phyloP scores from a whole-genome alignment of 2,329 filamentous ascomycete species.

The Mollisiaceae sp. region DNA sequence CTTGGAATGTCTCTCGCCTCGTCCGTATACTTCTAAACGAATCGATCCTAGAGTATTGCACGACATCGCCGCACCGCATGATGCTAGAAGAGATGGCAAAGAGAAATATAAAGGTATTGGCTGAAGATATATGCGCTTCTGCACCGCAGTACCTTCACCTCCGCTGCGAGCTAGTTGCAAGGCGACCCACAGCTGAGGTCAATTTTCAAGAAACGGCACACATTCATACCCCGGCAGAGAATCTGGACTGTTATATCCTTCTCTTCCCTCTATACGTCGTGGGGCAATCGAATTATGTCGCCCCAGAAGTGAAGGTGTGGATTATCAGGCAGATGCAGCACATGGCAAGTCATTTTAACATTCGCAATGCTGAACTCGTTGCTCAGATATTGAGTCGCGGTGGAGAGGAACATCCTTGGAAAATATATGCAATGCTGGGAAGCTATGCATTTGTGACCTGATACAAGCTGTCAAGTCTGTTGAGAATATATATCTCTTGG shows the following conservation, averaged over 20 bases:
- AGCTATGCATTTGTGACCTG: slow-evolving; percentile 27
- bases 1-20: slow-evolving; percentile 22
- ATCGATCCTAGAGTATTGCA: slow-evolving; percentile 6
- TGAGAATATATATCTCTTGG: too few species aligned
- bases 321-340: slow-evolving; percentile 21
- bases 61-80: neutral
- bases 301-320: slow-evolving; percentile 14
- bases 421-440: slow-evolving; percentile 27
- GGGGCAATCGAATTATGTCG: slow-evolving; percentile 12
- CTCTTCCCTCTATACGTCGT: slow-evolving; percentile 26
- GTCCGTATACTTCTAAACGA: slow-evolving; percentile 24
- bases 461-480: neutral
- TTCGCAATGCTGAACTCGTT: slow-evolving; percentile 29
- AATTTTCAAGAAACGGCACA: neutral
- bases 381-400: slow-evolving; percentile 20
- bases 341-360: slow-evolving; percentile 24
- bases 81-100: neutral
- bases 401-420: slow-evolving; percentile 16
- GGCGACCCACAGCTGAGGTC: too few species aligned
- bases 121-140: slow-evolving; percentile 25
- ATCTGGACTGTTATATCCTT: slow-evolving; percentile 19
- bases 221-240: slow-evolving; percentile 8
- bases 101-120: slow-evolving; percentile 12
- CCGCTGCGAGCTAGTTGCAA: neutral
- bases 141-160: slow-evolving; percentile 26